Percentiles rank a stretch among this genome's conserved stretches.
These are phyloP conservation scores for Botrytis medusae DNA, from an alignment of 2,329 filamentous ascomycete species.

Conservation along the genomic window DNA sequence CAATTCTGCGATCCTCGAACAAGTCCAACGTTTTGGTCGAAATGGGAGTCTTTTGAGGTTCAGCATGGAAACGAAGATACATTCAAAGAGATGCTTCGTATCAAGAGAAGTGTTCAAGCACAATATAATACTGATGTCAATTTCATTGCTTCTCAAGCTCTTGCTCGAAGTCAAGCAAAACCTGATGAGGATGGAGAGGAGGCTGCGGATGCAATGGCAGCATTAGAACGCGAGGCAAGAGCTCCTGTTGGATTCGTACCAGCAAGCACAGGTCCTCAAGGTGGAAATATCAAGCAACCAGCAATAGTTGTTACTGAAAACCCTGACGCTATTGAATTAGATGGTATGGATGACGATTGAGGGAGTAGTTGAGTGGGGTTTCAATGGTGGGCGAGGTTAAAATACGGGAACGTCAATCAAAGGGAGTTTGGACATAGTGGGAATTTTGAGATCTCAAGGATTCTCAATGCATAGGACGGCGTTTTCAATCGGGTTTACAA, in stretches of 20 bases:
- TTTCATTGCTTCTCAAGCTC: constrained; percentile 93
- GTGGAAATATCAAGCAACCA: constrained; percentile 51
- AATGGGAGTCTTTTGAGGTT: constrained; percentile 97
- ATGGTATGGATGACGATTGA: constrained; percentile 51
- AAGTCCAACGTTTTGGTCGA: constrained; percentile 86
- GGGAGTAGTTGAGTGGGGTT: not conserved
- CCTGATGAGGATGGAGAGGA: constrained; percentile 43
- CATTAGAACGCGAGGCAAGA: constrained; percentile 81
- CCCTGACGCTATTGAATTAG: constrained; percentile 79
- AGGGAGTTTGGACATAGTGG: constrained; percentile 21
- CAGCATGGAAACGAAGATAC: constrained; percentile 99
- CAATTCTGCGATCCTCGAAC: constrained; percentile 97
- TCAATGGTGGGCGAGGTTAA: constrained; percentile 9
- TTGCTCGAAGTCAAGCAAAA: constrained; percentile 74
- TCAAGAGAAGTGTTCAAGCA: constrained; percentile 95
- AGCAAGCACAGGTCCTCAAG: constrained; percentile 72
- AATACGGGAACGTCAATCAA: constrained; percentile 17
- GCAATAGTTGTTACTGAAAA: constrained; percentile 56
- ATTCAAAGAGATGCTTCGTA: constrained; percentile 97
- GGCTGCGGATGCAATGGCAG: constrained; percentile 80
- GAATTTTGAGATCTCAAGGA: constrained; percentile 8
- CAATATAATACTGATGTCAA: constrained; percentile 99
- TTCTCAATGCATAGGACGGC: constrained; percentile 27
- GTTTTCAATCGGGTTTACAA: constrained; percentile 20
- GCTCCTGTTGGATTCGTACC: constrained; percentile 91